Percentiles rank a stretch among this genome's conserved stretches.
Evolutionary conservation across 805 yeast species (phyloP).

Genomic region (Candida arabinofermentans): DNA sequence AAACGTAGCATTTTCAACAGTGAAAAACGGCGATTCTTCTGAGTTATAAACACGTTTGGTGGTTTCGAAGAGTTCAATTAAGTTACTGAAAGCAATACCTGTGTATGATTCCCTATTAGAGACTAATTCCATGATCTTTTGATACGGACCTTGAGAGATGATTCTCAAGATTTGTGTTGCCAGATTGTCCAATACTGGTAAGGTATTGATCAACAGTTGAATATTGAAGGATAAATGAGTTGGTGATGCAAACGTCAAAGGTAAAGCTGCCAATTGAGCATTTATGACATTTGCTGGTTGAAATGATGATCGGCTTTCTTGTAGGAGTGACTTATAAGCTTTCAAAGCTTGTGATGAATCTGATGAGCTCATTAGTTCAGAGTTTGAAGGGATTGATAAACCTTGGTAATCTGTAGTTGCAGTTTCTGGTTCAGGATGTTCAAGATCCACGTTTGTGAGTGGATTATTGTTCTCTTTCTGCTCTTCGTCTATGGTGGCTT

Average conservation of each 20-base stretch:
- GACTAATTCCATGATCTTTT: slow-evolving; percentile 67
- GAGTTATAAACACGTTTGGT: slow-evolving; percentile 64
- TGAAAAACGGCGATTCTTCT: slow-evolving; percentile 67
- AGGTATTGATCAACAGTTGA: slow-evolving; percentile 60
- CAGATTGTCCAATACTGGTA: slow-evolving; percentile 77
- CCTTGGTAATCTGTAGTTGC: slow-evolving; percentile 26
- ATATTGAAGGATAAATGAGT: slow-evolving; percentile 54
- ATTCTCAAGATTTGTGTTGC: slow-evolving; percentile 75
- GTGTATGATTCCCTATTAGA: slow-evolving; percentile 64
- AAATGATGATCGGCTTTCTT: slow-evolving; percentile 13
- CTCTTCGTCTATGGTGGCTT: background rate
- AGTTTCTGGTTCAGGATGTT: background rate
- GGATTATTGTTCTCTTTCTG: background rate
- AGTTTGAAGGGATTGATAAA: slow-evolving; percentile 31
- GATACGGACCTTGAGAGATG: slow-evolving; percentile 70
- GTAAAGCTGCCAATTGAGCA: slow-evolving; percentile 59
- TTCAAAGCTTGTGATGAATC: slow-evolving; percentile 21
- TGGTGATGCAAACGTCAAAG: slow-evolving; percentile 55
- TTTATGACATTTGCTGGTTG: slow-evolving; percentile 24
- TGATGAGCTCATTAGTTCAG: slow-evolving; percentile 27
- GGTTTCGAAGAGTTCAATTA: slow-evolving; percentile 75
- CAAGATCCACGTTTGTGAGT: background rate
- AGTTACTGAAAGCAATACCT: slow-evolving; percentile 57
- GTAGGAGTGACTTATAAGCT: slow-evolving; percentile 25
- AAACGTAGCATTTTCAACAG: slow-evolving; percentile 65